phyloP scores from a whole-genome alignment of 208 protist genomes.

The Wallacemonas rigidus region DNA sequence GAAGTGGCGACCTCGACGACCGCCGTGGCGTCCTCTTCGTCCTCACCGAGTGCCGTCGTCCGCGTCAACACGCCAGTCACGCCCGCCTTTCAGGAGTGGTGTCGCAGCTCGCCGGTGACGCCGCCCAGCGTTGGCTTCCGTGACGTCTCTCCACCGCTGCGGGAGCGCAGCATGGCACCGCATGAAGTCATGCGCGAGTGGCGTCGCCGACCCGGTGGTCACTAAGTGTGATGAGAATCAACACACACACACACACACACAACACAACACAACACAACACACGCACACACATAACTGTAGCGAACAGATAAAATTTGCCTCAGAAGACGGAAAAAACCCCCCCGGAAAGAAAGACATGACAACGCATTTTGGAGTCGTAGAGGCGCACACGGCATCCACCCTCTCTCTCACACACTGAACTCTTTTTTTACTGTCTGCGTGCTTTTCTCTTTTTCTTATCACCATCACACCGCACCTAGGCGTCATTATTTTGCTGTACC shows the following conservation, averaged over 20 bases:
- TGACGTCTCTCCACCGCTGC: slow-evolving; percentile 47
- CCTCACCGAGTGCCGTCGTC: neutral
- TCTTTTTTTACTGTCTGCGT: no score
- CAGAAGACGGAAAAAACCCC: no score
- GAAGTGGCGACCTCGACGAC: no score
- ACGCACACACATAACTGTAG: neutral
- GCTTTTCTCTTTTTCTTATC: no score
- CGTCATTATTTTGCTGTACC: no score
- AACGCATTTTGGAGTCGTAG: no score
- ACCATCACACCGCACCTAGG: no score
- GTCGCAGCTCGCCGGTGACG: neutral
- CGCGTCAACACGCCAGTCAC: neutral
- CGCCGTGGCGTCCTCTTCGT: neutral
- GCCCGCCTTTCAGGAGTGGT: neutral
- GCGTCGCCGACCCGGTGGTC: neutral
- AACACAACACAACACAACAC: neutral
- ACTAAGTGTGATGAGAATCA: neutral
- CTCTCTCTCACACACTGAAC: no score
- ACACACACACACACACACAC: neutral
- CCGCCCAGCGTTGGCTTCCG: slow-evolving; percentile 8
- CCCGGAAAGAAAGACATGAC: no score
- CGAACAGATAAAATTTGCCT: no score
- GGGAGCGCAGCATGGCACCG: slow-evolving; percentile 55
- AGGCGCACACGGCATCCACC: no score
- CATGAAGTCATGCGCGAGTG: slow-evolving; percentile 32